Evolutionary conservation across 2,329 filamentous ascomycete species (phyloP), one percentile per base, ranked within the genome.

Genomic region (Colletotrichum endophyticum): DNA sequence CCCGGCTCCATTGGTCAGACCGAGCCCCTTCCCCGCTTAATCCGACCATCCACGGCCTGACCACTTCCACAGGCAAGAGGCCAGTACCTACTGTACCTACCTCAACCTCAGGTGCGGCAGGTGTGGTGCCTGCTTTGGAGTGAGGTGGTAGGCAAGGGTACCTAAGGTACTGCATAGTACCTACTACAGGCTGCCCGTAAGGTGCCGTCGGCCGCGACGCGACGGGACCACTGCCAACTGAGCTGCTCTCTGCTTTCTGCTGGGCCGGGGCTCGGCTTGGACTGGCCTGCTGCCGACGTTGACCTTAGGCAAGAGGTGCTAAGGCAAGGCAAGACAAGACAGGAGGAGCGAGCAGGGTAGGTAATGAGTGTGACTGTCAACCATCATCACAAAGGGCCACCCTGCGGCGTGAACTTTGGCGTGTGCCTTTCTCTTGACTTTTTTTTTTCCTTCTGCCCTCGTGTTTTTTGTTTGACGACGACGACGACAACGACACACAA

Each of bases 321-420:
- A 67, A 72, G 56, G 62, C 22, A 44, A 12, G 16, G 22, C 56
- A 59, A 28, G 22, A 59, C 27, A 59, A 28, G 22, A 59, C 27
- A 30, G 25, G n/a, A 76, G 44, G 34, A 59, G 73, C 62, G 61
- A 66, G 69, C 32, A 32, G 63, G 49, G 57, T 53, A 49, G 70
- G 64, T 57, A 69, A 64, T 73, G 70, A 66, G 49, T 59, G 49
- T 59, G 70, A 76, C 70, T 76, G 73, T 69, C 64, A 76, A 53
- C 70, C 64, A 76, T 76, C 73, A 76, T 76, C 73, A 76, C 73
- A 76, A 76, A 76, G 73, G 73, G 73, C 64, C 64, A 73, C 63
- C 70, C 73, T 76, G 73, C 73, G 72, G 61, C 72, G 68, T 75
- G 53, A 66, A 76, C 73, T 73, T 73, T 76, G 70, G 56, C 63